Base-by-base conservation (phyloP, 306 rosid species). In the Spatholobus suberectus region DNA sequence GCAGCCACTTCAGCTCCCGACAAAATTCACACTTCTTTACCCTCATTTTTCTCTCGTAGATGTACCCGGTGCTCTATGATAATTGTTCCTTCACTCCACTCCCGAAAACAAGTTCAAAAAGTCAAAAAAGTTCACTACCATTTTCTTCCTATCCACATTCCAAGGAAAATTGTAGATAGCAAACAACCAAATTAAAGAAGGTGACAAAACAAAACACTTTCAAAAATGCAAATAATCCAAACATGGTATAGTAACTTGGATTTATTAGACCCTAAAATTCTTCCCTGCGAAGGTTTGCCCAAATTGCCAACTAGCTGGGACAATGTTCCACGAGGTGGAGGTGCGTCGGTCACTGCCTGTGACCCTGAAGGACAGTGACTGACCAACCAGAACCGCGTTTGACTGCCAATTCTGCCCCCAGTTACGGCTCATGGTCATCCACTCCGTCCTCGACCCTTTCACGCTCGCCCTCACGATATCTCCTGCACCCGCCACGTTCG, bases 351-450 rank as follows among this genome's bases (percentile, higher is more conserved):
- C 97, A 68, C 94, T 89, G 81, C 79, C 86, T 61, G 89, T 90
- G 65, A 92, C 89, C 66, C 94, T 90, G 54, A 92, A 92, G 2
- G 97, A 92, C 5, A 92, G 89, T 47, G 94, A 86, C 88, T 92
- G 97, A 35, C 94, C 93, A 43, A 81, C 85, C 83, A 92, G 51
- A 20, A 83, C 79, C 5, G 79, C 34, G 70, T 83, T 83, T 23
- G 86, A 82, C 11, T 49, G 55, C 55, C 55, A 59, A 5, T 59
- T 59, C 38, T 59, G 68, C n/a, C 68, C 68, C 68, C 68, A 59
- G 10, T 59, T 59, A 5, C 38, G 68, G 18, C 38, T 59, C 68
- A 59, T 26, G 38, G 38, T 59, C 68, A 59, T 59, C 68, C 68
- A 59, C 68, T 15, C 68, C 6, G 18, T 59, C 18, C 9, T 59